Evolutionary conservation across 2,329 filamentous ascomycete genomes (phyloP), one percentile per base, ranked within the genome.

Genomic region (Coniochaeta hoffmannii): DNA sequence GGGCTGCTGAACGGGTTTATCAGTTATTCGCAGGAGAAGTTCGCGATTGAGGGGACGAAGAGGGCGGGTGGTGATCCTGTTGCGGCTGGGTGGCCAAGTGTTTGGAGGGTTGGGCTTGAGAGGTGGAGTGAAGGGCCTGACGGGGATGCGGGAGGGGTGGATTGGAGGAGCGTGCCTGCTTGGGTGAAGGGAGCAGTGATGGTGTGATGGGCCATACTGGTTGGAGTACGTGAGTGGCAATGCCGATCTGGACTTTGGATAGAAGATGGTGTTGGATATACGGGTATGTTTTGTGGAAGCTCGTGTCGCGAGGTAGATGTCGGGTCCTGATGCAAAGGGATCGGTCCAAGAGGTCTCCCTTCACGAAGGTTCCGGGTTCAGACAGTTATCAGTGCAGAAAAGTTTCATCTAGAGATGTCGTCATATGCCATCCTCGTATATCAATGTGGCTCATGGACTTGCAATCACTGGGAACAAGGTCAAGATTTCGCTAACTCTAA

Each of bases 1-100:
- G 89, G 88, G 0, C 75, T 96, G 24, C 77, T 97, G 66, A 85
- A 87, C 61, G 93, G 92, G 1, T 97, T 92, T 65, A 80, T 97
- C 28, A 89, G 88, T 15, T 90, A 95, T 64, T 81, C 81, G 26
- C 84, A 86, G 65, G 80, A 81, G 44, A 85, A 88, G 51, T 91
- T 97, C 65, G 91, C 90, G 12, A 89, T 97, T 44, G 83, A 88
- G 53, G 91, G 92, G 2, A 85, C 88, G 24, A 87, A 86, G 74
- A 79, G 79, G 57, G 81, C 80, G 60, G 81, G 80, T 4, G 80
- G 82, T 24, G 80, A 64, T 19, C 56, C 86, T 0, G 70, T 89
- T 19, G 76, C 76, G 32, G 87, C 87, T 1, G 89, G 89, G 0
- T 97, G 93, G 74, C 91, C 92, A 1, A 75, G 74, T 44, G 83